phyloP scores from a whole-genome alignment of 1,284 basidiomycete genomes.

The Cryptococcus jaspeensis region DNA sequence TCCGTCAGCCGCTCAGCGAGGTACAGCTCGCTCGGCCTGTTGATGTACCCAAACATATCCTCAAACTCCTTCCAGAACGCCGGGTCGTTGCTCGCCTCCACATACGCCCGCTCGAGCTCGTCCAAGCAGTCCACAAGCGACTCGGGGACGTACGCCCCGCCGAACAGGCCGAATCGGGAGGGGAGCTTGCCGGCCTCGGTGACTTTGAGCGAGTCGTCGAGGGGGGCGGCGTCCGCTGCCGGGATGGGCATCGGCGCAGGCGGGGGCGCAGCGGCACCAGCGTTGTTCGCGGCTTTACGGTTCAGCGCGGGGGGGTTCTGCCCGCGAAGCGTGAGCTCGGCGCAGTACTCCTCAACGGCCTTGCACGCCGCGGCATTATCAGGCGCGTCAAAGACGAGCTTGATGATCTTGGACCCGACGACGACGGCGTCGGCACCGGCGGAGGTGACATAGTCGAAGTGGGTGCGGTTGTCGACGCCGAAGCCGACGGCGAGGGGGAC shows the following conservation, averaged over 20 bases:
- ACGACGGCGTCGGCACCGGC: slow-evolving; percentile 94
- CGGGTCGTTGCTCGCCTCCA: slow-evolving; percentile 80
- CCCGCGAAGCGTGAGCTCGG: slow-evolving; percentile 65
- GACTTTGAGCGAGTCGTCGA: slow-evolving; percentile 36
- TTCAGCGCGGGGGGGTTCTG: slow-evolving; percentile 45
- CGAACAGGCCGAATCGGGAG: slow-evolving; percentile 88
- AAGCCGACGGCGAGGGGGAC: slow-evolving; percentile 94
- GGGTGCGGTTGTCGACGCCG: slow-evolving; percentile 87
- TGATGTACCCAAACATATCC: slow-evolving; percentile 85
- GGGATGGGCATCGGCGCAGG: slow-evolving; percentile 42
- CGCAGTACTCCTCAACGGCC: slow-evolving; percentile 73
- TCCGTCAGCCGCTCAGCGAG: slow-evolving; percentile 72
- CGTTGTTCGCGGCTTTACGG: slow-evolving; percentile 23
- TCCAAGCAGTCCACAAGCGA: slow-evolving; percentile 84
- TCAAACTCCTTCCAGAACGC: slow-evolving; percentile 91
- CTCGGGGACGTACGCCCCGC: slow-evolving; percentile 96
- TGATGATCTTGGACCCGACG: slow-evolving; percentile 82
- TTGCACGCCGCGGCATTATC: slow-evolving; percentile 56
- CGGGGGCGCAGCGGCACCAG: slow-evolving; percentile 27
- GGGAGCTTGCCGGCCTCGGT: slow-evolving; percentile 60
- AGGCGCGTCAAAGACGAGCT: slow-evolving; percentile 67
- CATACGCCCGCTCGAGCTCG: slow-evolving; percentile 90
- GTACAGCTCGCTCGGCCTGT: slow-evolving; percentile 71
- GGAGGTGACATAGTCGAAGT: slow-evolving; percentile 80
- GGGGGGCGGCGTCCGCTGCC: slow-evolving; percentile 5